phyloP scores from a whole-genome alignment of 768 basidiomycete species.

The Tephrocybe sp. region DNA sequence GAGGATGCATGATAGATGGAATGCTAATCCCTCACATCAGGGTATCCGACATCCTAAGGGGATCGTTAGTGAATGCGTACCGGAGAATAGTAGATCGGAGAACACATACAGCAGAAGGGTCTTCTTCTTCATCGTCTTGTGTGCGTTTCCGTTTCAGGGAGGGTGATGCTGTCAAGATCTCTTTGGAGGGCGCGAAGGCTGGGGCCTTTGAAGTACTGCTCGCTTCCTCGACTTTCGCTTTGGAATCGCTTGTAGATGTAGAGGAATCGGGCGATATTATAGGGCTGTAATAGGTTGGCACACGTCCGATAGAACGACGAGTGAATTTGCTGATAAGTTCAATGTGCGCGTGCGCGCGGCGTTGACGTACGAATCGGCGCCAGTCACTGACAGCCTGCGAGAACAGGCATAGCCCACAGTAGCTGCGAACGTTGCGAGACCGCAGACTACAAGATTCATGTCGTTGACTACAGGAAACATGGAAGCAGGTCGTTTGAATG shows the following conservation, averaged over 20 bases:
- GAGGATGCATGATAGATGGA: neutral
- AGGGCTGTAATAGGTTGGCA: constrained; percentile 6
- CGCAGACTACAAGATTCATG: constrained; percentile 53
- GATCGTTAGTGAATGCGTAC: constrained; percentile 9
- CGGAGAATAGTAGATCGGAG: neutral
- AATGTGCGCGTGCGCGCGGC: constrained; percentile 3
- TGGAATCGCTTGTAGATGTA: neutral
- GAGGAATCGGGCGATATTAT: constrained; percentile 6
- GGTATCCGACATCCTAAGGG: constrained; percentile 39
- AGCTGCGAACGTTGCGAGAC: constrained; percentile 59
- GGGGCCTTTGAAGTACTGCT: neutral
- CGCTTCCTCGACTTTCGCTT: neutral
- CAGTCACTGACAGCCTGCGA: constrained; percentile 36
- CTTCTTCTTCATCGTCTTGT: constrained; percentile 22
- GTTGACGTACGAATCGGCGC: constrained; percentile 27
- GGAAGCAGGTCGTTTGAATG: neutral
- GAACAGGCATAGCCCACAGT: constrained; percentile 57
- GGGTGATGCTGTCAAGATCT: neutral
- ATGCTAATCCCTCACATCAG: constrained; percentile 33
- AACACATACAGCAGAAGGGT: constrained; percentile 16
- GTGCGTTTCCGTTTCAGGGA: constrained; percentile 30
- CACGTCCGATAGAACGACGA: constrained; percentile 4
- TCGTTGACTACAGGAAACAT: constrained; percentile 50
- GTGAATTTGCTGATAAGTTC: constrained; percentile 7
- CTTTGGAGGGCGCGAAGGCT: neutral